These are phyloP conservation scores for Pisolithus microcarpus DNA, from an alignment of 768 basidiomycete species.

Conservation along the genomic window DNA sequence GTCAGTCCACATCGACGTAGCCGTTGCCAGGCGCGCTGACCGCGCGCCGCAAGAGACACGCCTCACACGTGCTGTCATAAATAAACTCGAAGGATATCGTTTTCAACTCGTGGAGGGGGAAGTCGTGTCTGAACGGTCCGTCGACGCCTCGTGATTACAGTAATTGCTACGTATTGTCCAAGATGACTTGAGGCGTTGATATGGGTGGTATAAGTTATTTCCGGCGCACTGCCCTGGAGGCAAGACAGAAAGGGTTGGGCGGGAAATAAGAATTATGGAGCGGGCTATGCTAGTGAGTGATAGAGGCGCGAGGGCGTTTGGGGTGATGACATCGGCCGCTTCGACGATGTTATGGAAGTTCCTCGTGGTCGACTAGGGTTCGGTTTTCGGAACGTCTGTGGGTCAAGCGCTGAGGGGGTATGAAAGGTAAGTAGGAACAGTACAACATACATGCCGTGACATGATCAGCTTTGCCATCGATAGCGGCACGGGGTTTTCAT, in stretches of 20 bases:
- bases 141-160: constrained; percentile 21
- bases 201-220: constrained; percentile 25
- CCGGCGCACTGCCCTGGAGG: constrained; percentile 4
- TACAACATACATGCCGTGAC: constrained; percentile 40
- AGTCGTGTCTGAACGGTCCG: constrained; percentile 9
- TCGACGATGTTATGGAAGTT: constrained; percentile 13
- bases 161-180: constrained; percentile 13
- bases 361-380: constrained; percentile 22
- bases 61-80: constrained; percentile 15
- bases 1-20: constrained; percentile 18
- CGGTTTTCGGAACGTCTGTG: constrained; percentile 30
- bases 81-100: constrained; percentile 20
- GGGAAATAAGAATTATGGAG: constrained; percentile 10
- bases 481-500: constrained; percentile 36
- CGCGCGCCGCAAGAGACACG: constrained; percentile 3
- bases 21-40: constrained; percentile 1
- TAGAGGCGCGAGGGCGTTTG: constrained; percentile 29
- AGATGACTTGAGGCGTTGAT: constrained; percentile 9
- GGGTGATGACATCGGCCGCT: constrained; percentile 20
- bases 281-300: constrained; percentile 26
- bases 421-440: background rate
- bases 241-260: background rate
- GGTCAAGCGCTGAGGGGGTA: background rate
- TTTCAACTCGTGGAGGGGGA: constrained; percentile 15
- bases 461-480: constrained; percentile 50